phyloP scores from a whole-genome alignment of 2,329 filamentous ascomycete genomes.

The Xylariales sp. region DNA sequence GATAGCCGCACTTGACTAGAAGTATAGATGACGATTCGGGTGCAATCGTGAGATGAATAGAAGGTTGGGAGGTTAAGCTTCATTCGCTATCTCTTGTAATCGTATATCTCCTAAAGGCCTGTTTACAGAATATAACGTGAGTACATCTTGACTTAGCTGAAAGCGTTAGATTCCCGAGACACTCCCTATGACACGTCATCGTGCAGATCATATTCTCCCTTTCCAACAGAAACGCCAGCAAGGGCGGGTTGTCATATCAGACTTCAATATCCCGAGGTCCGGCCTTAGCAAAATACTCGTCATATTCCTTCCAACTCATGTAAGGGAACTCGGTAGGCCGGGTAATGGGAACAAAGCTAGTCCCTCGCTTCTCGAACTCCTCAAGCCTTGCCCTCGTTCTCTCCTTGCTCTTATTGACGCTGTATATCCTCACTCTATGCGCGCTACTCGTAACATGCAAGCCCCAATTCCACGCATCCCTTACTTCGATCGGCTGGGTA shows the following conservation, averaged over 20 bases:
- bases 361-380: constrained; percentile 60
- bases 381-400: constrained; percentile 62
- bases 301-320: constrained; percentile 45
- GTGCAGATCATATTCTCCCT: too few relatives aligned
- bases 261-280: constrained; percentile 45
- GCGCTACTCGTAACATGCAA: constrained; percentile 73
- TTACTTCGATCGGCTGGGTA: constrained; percentile 66
- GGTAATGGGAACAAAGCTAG: constrained; percentile 65
- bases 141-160: too few relatives aligned
- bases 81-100: too few relatives aligned
- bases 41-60: too few relatives aligned
- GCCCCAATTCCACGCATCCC: constrained; percentile 72
- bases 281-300: constrained; percentile 40
- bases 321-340: constrained; percentile 43
- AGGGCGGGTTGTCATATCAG: background rate
- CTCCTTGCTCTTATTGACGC: constrained; percentile 65
- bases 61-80: too few relatives aligned
- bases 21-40: too few relatives aligned
- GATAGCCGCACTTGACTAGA: too few relatives aligned
- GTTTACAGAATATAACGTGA: too few relatives aligned
- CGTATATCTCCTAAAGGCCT: too few relatives aligned
- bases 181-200: too few relatives aligned
- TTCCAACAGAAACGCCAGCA: background rate
- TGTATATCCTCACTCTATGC: constrained; percentile 71
- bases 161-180: too few relatives aligned